Percentiles rank a stretch among this genome's conserved stretches.
Evolutionary conservation across 2,329 filamentous ascomycete genomes (phyloP).

Genomic region (Zymoseptoria tritici): DNA sequence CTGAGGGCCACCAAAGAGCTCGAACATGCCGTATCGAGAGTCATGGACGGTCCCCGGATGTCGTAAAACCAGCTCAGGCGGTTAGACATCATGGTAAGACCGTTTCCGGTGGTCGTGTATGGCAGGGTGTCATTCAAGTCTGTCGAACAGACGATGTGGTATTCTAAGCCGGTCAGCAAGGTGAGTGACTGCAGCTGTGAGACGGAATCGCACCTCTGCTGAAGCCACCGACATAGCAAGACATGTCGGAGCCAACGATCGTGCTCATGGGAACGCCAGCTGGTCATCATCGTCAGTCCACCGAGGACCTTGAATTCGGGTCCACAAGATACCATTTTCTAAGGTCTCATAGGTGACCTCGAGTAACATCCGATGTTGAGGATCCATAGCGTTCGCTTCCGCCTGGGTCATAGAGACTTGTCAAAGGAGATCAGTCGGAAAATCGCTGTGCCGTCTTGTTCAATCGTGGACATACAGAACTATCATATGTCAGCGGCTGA

Average conservation of each 20-base stretch:
- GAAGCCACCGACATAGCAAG: slow-evolving; percentile 13
- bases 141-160: slow-evolving; percentile 3
- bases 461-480: too few species aligned
- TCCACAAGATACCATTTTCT: background rate
- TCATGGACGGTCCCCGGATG: slow-evolving; percentile 4
- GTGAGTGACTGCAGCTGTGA: too few species aligned
- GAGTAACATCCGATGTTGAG: background rate
- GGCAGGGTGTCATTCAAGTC: slow-evolving; percentile 4
- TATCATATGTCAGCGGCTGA: too few species aligned
- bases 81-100: slow-evolving; percentile 4
- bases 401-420: background rate
- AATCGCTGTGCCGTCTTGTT: too few species aligned
- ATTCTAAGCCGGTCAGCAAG: slow-evolving; percentile 1
- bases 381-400: background rate
- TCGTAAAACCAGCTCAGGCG: slow-evolving; percentile 8
- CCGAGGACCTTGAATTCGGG: too few species aligned
- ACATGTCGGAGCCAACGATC: background rate
- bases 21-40: slow-evolving; percentile 8
- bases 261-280: background rate
- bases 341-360: background rate
- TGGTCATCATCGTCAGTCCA: too few species aligned
- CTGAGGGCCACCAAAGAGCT: slow-evolving; percentile 5
- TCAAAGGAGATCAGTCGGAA: too few species aligned
- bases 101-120: slow-evolving; percentile 15
- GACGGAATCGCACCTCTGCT: background rate